These are phyloP conservation scores for Chimonanthus salicifolius DNA, from an alignment of 164 flowering plant species.

Conservation along the genomic window DNA sequence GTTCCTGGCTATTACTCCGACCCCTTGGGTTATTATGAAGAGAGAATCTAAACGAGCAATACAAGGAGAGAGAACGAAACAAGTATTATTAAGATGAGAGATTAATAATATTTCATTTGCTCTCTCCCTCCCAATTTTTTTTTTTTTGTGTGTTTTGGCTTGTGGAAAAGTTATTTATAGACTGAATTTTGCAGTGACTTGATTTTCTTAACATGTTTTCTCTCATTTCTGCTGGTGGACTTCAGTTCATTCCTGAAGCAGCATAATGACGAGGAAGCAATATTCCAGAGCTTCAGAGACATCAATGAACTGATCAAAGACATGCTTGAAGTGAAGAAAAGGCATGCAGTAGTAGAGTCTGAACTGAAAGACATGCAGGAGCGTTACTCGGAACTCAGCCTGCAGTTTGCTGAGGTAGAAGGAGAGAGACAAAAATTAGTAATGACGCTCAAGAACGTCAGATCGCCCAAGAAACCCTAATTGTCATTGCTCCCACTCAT, in stretches of 20 bases:
- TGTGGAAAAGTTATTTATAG: not conserved
- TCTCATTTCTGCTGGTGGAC: not conserved
- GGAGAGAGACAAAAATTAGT: constrained; percentile 94
- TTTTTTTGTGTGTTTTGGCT: not conserved
- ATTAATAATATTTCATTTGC: no score
- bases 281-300: constrained; percentile 86
- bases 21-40: no score
- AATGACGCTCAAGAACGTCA: constrained; percentile 78
- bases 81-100: no score
- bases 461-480: constrained; percentile 41
- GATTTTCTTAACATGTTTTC: not conserved
- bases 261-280: constrained; percentile 76
- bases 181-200: not conserved
- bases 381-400: constrained; percentile 88
- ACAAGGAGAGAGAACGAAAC: no score
- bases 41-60: no score
- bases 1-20: no score
- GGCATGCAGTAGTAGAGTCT: constrained; percentile 49
- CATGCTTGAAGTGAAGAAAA: constrained; percentile 71
- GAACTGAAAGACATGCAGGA: constrained; percentile 92
- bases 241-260: constrained; percentile 86
- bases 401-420: constrained; percentile 95
- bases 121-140: no score
- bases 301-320: constrained; percentile 88
- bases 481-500: not conserved